These are phyloP conservation scores for Hypoxylon trugodes DNA, from an alignment of 495 filamentous ascomycete genomes.

Conservation along the genomic window DNA sequence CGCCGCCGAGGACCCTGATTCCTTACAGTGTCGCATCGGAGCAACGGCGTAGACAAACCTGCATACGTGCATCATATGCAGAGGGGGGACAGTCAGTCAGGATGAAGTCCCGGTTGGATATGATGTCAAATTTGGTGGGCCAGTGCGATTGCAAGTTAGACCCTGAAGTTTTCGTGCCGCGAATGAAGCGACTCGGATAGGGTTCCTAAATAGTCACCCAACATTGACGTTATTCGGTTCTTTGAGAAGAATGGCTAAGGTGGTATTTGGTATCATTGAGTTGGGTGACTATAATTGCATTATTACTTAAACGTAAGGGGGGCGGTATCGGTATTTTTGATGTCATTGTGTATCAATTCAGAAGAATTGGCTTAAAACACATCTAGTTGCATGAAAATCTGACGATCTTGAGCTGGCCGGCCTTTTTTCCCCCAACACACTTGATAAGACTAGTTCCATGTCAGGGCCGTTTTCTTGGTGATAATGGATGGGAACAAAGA, in stretches of 20 bases:
- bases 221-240: constrained; percentile 15
- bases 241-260: constrained; percentile 7
- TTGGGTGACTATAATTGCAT: not conserved
- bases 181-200: constrained; percentile 9
- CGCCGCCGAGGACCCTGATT: not conserved
- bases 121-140: constrained; percentile 22
- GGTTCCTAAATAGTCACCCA: constrained; percentile 6
- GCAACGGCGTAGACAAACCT: constrained; percentile 16
- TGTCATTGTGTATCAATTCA: constrained; percentile 20
- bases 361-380: constrained; percentile 1
- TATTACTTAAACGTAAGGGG: constrained; percentile 2
- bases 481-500: constrained; percentile 3
- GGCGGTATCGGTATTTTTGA: constrained; percentile 31
- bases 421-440: not conserved
- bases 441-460: constrained; percentile 9
- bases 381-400: constrained; percentile 27
- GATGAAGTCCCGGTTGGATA: constrained; percentile 26
- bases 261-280: constrained; percentile 6
- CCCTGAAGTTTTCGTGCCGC: constrained; percentile 17
- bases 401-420: constrained; percentile 8
- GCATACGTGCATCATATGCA: constrained; percentile 17
- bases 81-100: not conserved
- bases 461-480: not conserved
- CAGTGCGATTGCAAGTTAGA: constrained; percentile 12
- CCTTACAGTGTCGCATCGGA: constrained; percentile 7